These are phyloP conservation scores for Phaeophleospora eucalypticola DNA, from an alignment of 2,329 filamentous ascomycete species.

Conservation along the genomic window DNA sequence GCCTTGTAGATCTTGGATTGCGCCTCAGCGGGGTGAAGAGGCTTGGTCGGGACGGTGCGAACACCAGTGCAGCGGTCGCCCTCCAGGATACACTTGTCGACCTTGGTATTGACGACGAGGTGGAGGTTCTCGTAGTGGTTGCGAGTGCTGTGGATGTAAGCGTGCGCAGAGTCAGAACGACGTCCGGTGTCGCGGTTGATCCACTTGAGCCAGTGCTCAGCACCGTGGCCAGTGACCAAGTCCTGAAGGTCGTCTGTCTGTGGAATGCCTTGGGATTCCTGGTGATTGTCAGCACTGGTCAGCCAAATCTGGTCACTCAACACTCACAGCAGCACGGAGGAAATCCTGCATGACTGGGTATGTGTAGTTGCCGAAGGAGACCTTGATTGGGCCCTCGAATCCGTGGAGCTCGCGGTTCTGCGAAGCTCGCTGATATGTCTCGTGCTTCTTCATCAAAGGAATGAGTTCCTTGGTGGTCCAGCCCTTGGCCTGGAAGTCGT, in stretches of 20 bases:
- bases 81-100: slow-evolving; percentile 72
- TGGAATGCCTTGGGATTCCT: slow-evolving; percentile 70
- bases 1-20: slow-evolving; percentile 60
- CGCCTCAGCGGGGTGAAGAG: slow-evolving; percentile 52
- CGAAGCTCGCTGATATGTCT: slow-evolving; percentile 63
- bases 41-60: slow-evolving; percentile 66
- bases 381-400: slow-evolving; percentile 76
- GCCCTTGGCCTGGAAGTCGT: slow-evolving; percentile 75
- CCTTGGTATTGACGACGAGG: slow-evolving; percentile 69
- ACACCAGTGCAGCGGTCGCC: slow-evolving; percentile 69
- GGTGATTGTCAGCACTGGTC: slow-evolving; percentile 38
- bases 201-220: slow-evolving; percentile 83
- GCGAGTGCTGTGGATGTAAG: slow-evolving; percentile 72
- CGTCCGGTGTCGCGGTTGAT: slow-evolving; percentile 69
- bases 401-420: slow-evolving; percentile 64
- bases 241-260: slow-evolving; percentile 72
- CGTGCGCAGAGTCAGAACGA: slow-evolving; percentile 72
- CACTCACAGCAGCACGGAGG: slow-evolving; percentile 46
- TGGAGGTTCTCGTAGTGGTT: slow-evolving; percentile 67
- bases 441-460: slow-evolving; percentile 74
- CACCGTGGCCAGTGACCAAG: slow-evolving; percentile 61
- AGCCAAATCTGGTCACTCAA: neutral
- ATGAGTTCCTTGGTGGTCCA: slow-evolving; percentile 73
- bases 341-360: slow-evolving; percentile 82
- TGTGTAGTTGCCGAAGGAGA: slow-evolving; percentile 69